Conservation (phyloP, 2,329 filamentous ascomycete genomes). For the Coniella vitis region DNA sequence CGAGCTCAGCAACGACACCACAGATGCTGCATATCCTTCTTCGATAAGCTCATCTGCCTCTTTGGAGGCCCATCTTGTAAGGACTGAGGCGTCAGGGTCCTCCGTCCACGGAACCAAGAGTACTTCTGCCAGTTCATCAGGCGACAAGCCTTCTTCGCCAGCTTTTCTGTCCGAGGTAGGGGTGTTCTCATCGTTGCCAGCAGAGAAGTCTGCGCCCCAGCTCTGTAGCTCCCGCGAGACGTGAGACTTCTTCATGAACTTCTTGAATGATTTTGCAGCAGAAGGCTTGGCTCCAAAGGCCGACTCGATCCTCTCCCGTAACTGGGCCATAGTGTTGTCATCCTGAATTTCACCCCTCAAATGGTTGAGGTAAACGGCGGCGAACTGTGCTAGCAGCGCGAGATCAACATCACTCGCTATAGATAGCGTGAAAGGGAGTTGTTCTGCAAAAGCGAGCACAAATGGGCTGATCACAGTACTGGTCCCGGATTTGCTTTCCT, state of each 20-base stretch:
- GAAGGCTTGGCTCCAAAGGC: slow-evolving; percentile 9
- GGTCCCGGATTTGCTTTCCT: slow-evolving; percentile 25
- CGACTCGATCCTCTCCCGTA: slow-evolving; percentile 8
- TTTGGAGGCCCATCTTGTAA: slow-evolving; percentile 66
- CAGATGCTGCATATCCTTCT: slow-evolving; percentile 61
- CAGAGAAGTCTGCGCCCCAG: slow-evolving; percentile 15
- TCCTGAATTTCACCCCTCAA: slow-evolving; percentile 45
- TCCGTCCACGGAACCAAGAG: slow-evolving; percentile 42
- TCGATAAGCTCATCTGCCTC: slow-evolving; percentile 73
- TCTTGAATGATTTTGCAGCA: slow-evolving; percentile 13
- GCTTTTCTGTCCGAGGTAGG: slow-evolving; percentile 20
- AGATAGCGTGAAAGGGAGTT: slow-evolving; percentile 63
- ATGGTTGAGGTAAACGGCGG: slow-evolving; percentile 50
- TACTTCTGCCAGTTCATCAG: slow-evolving; percentile 42
- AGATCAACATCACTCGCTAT: slow-evolving; percentile 37
- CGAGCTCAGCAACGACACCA: slow-evolving; percentile 73
- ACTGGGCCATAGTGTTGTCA: slow-evolving; percentile 4
- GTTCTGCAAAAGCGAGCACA: slow-evolving; percentile 64
- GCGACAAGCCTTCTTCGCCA: slow-evolving; percentile 4
- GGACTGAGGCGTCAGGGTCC: slow-evolving; percentile 44
- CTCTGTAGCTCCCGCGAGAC: slow-evolving; percentile 13
- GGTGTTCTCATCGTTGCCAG: slow-evolving; percentile 12
- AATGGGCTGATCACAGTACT: slow-evolving; percentile 51
- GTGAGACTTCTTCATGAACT: slow-evolving; percentile 5
- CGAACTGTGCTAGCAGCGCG: slow-evolving; percentile 46